Conservation (phyloP, 2,329 filamentous ascomycete species). For the Neonectria neomacrospora region DNA sequence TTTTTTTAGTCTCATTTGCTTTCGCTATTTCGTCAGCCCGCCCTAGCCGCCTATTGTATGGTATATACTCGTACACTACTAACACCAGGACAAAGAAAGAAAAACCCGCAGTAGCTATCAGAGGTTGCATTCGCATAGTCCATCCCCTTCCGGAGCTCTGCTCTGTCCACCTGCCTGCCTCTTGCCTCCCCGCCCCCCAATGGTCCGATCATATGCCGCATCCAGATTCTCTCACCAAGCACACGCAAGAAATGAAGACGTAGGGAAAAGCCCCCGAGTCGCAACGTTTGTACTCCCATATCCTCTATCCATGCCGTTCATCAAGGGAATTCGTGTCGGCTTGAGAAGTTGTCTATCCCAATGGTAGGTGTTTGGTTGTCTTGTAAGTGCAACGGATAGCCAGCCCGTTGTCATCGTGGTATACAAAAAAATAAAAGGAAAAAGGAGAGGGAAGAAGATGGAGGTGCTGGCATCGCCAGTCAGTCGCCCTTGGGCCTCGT, state of each 20-base stretch:
- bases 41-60: conserved; percentile 18
- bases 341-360: conserved; percentile 36
- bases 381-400: conserved; percentile 29
- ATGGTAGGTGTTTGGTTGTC: conserved; percentile 27
- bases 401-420: conserved; percentile 41
- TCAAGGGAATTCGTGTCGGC: conserved; percentile 38
- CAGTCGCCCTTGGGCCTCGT: conserved; percentile 13
- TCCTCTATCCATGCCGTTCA: conserved; percentile 44
- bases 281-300: conserved; percentile 41
- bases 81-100: conserved; percentile 15
- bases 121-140: background rate
- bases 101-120: background rate
- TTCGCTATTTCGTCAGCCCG: conserved; percentile 2
- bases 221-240: conserved; percentile 11
- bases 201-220: conserved; percentile 12
- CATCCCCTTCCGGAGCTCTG: background rate
- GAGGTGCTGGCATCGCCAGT: conserved; percentile 23
- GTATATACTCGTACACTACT: conserved; percentile 32
- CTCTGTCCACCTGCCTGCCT: conserved; percentile 9
- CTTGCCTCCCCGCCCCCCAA: conserved; percentile 10
- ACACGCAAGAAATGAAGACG: conserved; percentile 16
- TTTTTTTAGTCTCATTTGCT: conserved; percentile 6
- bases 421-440: conserved; percentile 39
- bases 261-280: conserved; percentile 28
- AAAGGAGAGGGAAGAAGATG: conserved; percentile 21